Percentiles rank a stretch among this genome's conserved stretches.
Evolutionary conservation across 805 yeast genomes (phyloP).

Genomic region (Lipomyces spencermartinsiae): DNA sequence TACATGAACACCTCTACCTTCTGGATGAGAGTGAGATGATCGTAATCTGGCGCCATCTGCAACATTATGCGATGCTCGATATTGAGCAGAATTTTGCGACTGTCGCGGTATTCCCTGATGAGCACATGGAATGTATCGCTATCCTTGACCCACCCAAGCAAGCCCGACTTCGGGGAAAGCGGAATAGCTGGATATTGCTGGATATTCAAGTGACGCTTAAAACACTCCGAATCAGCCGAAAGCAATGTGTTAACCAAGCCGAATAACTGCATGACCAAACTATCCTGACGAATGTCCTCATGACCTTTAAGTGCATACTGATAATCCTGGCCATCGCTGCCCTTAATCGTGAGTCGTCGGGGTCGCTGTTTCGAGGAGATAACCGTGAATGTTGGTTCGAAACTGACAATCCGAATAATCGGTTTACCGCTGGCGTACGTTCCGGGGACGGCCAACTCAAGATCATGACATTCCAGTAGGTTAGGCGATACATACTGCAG

Average conservation of each 20-base stretch:
- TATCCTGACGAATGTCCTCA: constrained; percentile 97
- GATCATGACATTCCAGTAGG: constrained; percentile 73
- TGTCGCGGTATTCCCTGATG: constrained; percentile 90
- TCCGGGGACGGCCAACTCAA: constrained; percentile 92
- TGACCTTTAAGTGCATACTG: constrained; percentile 88
- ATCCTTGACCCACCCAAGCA: constrained; percentile 96
- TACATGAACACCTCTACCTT: constrained; percentile 97
- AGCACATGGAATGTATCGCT: constrained; percentile 95
- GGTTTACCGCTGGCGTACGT: constrained; percentile 87
- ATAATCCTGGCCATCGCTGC: constrained; percentile 92
- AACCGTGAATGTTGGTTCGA: constrained; percentile 84
- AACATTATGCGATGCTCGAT: constrained; percentile 95
- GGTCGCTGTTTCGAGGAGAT: constrained; percentile 97
- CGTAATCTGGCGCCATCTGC: constrained; percentile 98
- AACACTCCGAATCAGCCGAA: constrained; percentile 91
- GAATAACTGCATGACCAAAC: constrained; percentile 95
- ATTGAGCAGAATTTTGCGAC: constrained; percentile 84
- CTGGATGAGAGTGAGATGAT: constrained; percentile 82
- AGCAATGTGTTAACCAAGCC: constrained; percentile 92
- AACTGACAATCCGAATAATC: constrained; percentile 69
- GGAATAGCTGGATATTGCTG: constrained; percentile 95
- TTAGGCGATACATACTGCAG: constrained; percentile 94
- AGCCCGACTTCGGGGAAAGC: constrained; percentile 93
- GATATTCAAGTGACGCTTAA: constrained; percentile 91
- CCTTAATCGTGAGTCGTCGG: constrained; percentile 75